A percentile compares a stretch with the other conserved stretches of the same genome.
Conservation (phyloP, 2,329 filamentous ascomycete species). For the Pleomassaria siparia region DNA sequence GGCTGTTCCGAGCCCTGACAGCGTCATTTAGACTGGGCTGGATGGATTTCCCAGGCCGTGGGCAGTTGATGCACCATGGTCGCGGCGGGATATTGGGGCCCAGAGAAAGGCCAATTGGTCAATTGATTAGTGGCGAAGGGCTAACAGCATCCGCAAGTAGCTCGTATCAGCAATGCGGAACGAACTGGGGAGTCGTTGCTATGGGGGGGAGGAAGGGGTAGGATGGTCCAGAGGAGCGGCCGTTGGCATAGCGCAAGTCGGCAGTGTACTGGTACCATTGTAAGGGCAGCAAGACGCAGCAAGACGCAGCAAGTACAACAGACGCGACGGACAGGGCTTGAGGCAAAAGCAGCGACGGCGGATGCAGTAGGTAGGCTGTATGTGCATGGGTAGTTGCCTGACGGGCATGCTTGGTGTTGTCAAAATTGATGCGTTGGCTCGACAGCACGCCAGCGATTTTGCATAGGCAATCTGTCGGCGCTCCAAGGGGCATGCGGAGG, state of each 20-base stretch:
- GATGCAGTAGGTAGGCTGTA: constrained; percentile 40
- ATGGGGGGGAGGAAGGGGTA: too few species aligned
- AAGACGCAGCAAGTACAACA: constrained; percentile 41
- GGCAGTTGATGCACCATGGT: constrained; percentile 40
- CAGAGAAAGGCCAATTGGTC: constrained; percentile 34
- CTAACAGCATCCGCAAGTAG: constrained; percentile 28
- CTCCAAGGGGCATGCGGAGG: constrained; percentile 38
- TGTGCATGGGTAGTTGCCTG: constrained; percentile 43
- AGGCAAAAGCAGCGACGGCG: constrained; percentile 39
- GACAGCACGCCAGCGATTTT: constrained; percentile 43
- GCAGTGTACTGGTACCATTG: constrained; percentile 30
- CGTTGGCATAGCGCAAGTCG: constrained; percentile 24
- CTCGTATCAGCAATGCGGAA: constrained; percentile 35
- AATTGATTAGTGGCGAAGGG: constrained; percentile 19
- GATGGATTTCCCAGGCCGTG: constrained; percentile 31
- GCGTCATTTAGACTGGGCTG: constrained; percentile 38
- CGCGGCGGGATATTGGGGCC: constrained; percentile 26
- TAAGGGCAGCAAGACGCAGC: too few species aligned
- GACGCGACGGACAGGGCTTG: constrained; percentile 34
- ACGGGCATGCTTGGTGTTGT: constrained; percentile 45
- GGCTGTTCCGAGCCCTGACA: constrained; percentile 37
- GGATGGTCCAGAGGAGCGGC: constrained; percentile 26
- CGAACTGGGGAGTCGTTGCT: constrained; percentile 36
- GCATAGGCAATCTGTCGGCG: constrained; percentile 37
- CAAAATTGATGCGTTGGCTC: constrained; percentile 46